phyloP scores from a whole-genome alignment of 2,329 filamentous ascomycete species.

The Coniochaeta prunicola region DNA sequence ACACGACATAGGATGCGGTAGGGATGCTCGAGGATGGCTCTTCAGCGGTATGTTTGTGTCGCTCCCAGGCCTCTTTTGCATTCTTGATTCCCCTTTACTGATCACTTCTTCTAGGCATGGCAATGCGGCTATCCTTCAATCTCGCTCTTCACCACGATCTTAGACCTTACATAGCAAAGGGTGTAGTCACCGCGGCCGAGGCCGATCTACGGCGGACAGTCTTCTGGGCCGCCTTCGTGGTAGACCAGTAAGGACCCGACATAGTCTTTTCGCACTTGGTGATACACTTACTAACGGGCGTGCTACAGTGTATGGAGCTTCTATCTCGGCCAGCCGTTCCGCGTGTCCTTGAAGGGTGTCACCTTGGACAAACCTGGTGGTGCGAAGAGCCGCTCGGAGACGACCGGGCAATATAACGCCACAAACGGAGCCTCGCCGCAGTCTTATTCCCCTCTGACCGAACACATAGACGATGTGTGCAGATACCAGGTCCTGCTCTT shows the following conservation, averaged over 20 bases:
- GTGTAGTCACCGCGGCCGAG: constrained; percentile 28
- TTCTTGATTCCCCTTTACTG: constrained; percentile 11
- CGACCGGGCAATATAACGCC: not conserved
- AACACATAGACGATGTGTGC: constrained; percentile 29
- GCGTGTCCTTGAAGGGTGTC: constrained; percentile 8
- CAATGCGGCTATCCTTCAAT: constrained; percentile 35
- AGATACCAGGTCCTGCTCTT: constrained; percentile 26
- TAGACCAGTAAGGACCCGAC: constrained; percentile 19
- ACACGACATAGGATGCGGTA: constrained; percentile 33
- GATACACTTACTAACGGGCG: not conserved
- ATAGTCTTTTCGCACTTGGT: not conserved
- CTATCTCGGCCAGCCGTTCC: constrained; percentile 30
- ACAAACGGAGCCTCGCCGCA: not conserved
- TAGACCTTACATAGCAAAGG: constrained; percentile 28
- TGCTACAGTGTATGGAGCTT: constrained; percentile 30
- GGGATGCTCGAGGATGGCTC: constrained; percentile 37
- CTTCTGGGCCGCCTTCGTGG: constrained; percentile 35
- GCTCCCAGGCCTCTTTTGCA: not conserved
- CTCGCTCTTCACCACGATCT: constrained; percentile 33
- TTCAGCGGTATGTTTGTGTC: constrained; percentile 25
- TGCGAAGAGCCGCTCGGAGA: not conserved
- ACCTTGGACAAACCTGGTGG: constrained; percentile 12
- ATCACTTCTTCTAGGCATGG: constrained; percentile 19
- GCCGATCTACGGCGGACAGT: constrained; percentile 28
- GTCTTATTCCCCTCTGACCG: not conserved